A percentile compares a stretch with the other conserved stretches of the same genome.
phyloP scores from a whole-genome alignment of 768 basidiomycete species.

The Termitomyces sp. region DNA sequence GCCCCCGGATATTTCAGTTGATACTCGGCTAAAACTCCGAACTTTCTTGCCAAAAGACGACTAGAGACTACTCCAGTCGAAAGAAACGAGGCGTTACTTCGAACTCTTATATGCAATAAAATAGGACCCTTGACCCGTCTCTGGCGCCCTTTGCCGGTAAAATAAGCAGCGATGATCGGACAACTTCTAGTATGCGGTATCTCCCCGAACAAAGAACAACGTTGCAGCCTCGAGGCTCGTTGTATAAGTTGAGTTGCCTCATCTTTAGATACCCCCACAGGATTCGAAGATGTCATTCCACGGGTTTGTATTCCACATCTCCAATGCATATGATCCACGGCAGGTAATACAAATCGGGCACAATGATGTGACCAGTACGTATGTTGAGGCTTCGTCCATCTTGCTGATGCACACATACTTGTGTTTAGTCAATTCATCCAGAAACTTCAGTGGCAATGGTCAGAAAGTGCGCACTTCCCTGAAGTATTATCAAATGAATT shows the following conservation, averaged over 20 bases:
- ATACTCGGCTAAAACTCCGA: too few species aligned
- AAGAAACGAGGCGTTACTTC: too few species aligned
- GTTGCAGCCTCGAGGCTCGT: background rate
- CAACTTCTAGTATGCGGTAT: background rate
- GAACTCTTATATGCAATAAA: too few species aligned
- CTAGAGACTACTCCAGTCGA: too few species aligned
- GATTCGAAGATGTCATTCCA: background rate
- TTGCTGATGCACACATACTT: background rate
- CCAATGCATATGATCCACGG: conserved; percentile 2
- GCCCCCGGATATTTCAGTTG: too few species aligned
- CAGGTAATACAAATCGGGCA: background rate
- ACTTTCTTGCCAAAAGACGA: too few species aligned
- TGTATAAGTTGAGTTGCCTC: too few species aligned
- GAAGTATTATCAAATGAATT: too few species aligned
- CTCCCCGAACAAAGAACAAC: background rate
- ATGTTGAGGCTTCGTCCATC: background rate
- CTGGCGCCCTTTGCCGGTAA: too few species aligned
- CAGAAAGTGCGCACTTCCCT: background rate
- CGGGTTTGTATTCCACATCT: conserved; percentile 2
- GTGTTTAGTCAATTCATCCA: background rate
- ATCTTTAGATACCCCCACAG: background rate
- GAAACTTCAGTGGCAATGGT: background rate
- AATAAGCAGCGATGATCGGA: background rate
- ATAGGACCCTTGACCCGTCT: too few species aligned
- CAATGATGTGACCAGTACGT: background rate